Conservation (phyloP, 257 asterid species). For the Solanum habrochaites region DNA sequence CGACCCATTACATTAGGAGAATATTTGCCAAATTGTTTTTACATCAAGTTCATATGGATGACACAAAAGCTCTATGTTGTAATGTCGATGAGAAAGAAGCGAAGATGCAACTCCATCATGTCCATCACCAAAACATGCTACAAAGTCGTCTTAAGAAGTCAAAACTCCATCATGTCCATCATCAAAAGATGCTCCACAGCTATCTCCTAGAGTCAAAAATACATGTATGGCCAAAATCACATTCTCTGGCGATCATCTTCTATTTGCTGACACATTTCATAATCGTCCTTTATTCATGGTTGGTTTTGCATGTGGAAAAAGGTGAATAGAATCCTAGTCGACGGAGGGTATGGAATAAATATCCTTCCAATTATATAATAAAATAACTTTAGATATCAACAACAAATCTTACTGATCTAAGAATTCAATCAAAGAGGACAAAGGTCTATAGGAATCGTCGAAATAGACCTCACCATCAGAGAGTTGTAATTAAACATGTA, state of each 20-base stretch:
- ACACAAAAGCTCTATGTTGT: neutral
- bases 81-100: neutral
- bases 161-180: too few species aligned
- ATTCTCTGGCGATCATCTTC: too few species aligned
- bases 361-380: neutral
- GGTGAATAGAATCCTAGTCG: neutral
- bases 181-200: too few species aligned
- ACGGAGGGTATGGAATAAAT: fast-evolving
- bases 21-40: neutral
- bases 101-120: neutral
- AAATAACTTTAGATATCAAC: neutral
- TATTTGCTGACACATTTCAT: too few species aligned
- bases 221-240: too few species aligned
- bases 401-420: neutral
- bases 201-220: too few species aligned
- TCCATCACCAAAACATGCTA: too few species aligned
- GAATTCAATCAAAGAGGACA: neutral
- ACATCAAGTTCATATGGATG: neutral
- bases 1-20: neutral
- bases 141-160: too few species aligned
- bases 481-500: neutral
- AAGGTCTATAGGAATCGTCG: neutral
- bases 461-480: neutral
- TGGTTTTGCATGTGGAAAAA: too few species aligned
- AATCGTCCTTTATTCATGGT: too few species aligned